Conservation (phyloP, 306 rosid genomes). For the Quercus bicolor region DNA sequence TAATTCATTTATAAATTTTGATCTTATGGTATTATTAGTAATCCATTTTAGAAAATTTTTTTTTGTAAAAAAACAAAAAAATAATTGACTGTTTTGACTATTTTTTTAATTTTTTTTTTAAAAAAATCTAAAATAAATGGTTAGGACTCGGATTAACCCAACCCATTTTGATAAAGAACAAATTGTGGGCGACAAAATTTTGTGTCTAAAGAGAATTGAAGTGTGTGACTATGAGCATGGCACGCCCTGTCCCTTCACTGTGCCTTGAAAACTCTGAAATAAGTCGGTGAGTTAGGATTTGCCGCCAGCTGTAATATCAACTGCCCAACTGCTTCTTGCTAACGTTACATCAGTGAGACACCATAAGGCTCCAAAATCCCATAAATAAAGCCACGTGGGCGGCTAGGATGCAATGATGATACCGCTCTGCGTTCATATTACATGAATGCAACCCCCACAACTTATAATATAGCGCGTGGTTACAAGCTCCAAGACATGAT, state of each 20-base stretch:
- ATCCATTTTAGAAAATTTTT: no score
- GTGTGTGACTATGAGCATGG: no score
- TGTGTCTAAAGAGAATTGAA: no score
- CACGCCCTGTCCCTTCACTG: neutral
- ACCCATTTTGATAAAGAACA: no score
- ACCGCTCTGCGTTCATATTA: neutral
- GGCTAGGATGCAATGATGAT: slow-evolving; percentile 15
- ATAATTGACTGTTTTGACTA: no score
- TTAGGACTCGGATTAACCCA: no score
- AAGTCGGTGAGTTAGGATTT: slow-evolving; percentile 49
- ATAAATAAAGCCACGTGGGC: slow-evolving; percentile 33
- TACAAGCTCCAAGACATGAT: neutral
- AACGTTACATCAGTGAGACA: slow-evolving; percentile 10
- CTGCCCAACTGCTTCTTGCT: slow-evolving; percentile 62
- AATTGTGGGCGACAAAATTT: no score
- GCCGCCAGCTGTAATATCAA: slow-evolving; percentile 55
- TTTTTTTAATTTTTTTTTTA: no score
- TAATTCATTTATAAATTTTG: no score
- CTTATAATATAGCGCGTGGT: neutral
- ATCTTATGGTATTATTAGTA: no score
- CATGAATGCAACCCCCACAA: neutral
- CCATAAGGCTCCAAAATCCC: slow-evolving; percentile 17
- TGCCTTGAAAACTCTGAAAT: neutral
- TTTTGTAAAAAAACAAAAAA: no score
- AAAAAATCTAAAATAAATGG: no score